Evolutionary conservation across 1,139 yeast species (phyloP), one percentile per base, ranked within the genome.

Genomic region (Sugiyamaella neomexicana): DNA sequence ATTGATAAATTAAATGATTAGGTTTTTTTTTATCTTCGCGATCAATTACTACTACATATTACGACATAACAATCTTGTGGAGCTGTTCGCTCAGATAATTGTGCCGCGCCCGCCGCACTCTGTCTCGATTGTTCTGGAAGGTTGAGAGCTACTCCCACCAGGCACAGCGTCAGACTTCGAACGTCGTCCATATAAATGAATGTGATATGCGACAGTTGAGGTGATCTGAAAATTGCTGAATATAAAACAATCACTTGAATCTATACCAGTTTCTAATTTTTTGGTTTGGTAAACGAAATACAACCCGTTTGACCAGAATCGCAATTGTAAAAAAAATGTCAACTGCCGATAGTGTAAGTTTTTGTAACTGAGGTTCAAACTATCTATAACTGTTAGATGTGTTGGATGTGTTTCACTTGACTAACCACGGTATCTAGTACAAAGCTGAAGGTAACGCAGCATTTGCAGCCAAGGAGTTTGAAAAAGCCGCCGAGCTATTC

Each of bases 401-500:
- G n/a, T n/a, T n/a, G n/a, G n/a, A n/a, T n/a, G n/a, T n/a, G n/a
- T n/a, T n/a, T 20, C 25, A 20, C 25, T 20, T 20, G 13, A 15
- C 50, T 37, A 31, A 52, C 53, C 39, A 46, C 31, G n/a, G 29
- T 12, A 41, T 25, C 37, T 45, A 62, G 63, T 60, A 64, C 40
- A 72, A 72, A 62, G 72, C 75, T 9, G 70, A 87, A 72, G 99
- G 98, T 65, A 93, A 93, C 76, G 86, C 89, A 62, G 93, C 91
- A 52, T 93, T 93, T 70, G 83, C 90, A 42, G 89, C 90, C 55
- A 91, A 93, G 73, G 89, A 91, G 53, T 93, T 83, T 68, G 74
- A 77, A 15, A 80, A 83, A 64, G 98, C 99, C 50, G 82, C 87
- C 59, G 96, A 86, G 48, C 72, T 75, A 58, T 93, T 93, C 74